Conservation (phyloP, 2,329 filamentous ascomycete species). For the Colletotrichum caudatum region DNA sequence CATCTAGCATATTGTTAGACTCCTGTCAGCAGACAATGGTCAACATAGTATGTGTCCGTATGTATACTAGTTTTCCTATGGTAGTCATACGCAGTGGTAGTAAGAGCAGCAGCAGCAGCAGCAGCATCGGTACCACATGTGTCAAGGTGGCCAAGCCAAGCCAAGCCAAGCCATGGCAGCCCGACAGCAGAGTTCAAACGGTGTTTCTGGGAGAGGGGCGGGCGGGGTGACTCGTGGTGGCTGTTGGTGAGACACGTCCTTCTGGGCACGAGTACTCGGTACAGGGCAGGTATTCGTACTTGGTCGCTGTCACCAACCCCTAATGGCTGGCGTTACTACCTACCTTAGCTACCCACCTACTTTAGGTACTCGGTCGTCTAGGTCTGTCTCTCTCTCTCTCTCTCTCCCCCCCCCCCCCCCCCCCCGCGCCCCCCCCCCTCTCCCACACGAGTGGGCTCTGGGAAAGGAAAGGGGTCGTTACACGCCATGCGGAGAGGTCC, state of each 20-base stretch:
- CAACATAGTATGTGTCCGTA: too few relatives aligned
- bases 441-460: slow-evolving; percentile 4
- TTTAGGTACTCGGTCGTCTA: too few relatives aligned
- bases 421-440: too few relatives aligned
- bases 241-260: slow-evolving; percentile 16
- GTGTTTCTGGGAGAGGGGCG: slow-evolving; percentile 27
- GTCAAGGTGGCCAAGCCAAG: neutral
- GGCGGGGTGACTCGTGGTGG: neutral
- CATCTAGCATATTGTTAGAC: neutral
- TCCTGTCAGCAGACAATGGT: slow-evolving; percentile 1
- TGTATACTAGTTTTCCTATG: too few relatives aligned
- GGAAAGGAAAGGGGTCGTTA: slow-evolving; percentile 11
- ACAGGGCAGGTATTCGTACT: too few relatives aligned
- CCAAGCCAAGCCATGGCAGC: neutral
- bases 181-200: slow-evolving; percentile 27
- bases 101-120: too few relatives aligned
- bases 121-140: neutral
- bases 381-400: slow-evolving; percentile 3
- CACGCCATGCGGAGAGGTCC: slow-evolving; percentile 32
- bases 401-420: too few relatives aligned
- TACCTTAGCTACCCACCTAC: too few relatives aligned
- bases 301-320: neutral
- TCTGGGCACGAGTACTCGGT: neutral
- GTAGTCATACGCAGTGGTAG: too few relatives aligned
- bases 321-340: slow-evolving; percentile 38